Evolutionary conservation across 1,284 basidiomycete species (phyloP).

Genomic region (Ustilago xerochloae): DNA sequence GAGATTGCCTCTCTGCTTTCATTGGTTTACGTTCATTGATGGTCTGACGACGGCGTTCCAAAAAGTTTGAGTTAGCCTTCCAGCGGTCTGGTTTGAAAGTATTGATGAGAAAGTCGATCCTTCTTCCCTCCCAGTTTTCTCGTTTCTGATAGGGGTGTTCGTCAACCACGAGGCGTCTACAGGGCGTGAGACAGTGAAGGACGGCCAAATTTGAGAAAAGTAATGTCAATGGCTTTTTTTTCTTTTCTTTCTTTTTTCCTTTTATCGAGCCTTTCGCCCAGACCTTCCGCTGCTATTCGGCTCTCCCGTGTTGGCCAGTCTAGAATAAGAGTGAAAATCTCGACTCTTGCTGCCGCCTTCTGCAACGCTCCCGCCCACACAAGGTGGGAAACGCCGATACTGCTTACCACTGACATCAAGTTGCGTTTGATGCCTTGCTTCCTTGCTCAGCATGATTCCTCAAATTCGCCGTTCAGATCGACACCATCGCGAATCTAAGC

Average conservation of each 20-base stretch:
- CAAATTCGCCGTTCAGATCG: not conserved
- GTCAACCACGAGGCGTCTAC: too few species aligned
- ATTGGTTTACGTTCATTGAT: not conserved
- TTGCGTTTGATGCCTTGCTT: not conserved
- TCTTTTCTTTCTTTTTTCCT: too few species aligned
- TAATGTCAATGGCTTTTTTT: too few species aligned
- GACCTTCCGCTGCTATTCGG: too few species aligned
- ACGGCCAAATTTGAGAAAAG: too few species aligned
- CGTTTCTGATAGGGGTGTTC: too few species aligned
- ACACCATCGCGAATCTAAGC: too few species aligned
- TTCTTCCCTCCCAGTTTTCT: not conserved
- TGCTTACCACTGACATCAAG: constrained; percentile 1
- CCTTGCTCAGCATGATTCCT: not conserved
- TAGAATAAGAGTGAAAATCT: not conserved
- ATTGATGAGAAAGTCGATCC: not conserved
- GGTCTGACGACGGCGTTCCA: not conserved
- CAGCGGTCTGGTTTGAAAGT: not conserved
- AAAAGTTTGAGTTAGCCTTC: not conserved
- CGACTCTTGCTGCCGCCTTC: not conserved
- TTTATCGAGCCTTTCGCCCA: too few species aligned
- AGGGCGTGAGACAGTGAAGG: too few species aligned
- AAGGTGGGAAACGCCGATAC: not conserved
- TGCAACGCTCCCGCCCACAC: not conserved
- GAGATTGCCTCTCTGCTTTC: not conserved
- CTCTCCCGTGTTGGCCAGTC: too few species aligned